Evolutionary conservation across 2,329 filamentous ascomycete species (phyloP).

Genomic region (Capronia coronata): DNA sequence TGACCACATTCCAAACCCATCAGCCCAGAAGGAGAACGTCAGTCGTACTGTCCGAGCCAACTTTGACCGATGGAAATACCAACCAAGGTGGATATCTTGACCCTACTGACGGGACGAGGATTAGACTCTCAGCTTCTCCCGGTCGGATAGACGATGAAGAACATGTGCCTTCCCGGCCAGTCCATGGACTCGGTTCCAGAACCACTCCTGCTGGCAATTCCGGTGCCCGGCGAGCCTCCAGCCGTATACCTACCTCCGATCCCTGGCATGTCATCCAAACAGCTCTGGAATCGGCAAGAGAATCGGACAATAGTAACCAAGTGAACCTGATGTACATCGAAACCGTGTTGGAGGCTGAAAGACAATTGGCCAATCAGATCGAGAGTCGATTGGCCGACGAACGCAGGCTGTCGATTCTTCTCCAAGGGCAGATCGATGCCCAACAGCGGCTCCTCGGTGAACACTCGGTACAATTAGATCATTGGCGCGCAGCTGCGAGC

Average conservation of each 20-base stretch:
- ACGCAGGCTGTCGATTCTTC: conserved; percentile 21
- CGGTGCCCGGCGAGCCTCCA: conserved; percentile 8
- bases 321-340: conserved; percentile 23
- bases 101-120: conserved; percentile 33
- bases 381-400: conserved; percentile 26
- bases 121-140: conserved; percentile 39
- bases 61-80: conserved; percentile 5
- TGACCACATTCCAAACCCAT: conserved; percentile 16
- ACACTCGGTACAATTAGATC: conserved; percentile 9
- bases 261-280: conserved; percentile 26
- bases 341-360: conserved; percentile 23
- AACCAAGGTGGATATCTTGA: conserved; percentile 28
- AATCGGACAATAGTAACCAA: conserved; percentile 12
- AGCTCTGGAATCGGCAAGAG: conserved; percentile 21
- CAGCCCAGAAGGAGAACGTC: conserved; percentile 37
- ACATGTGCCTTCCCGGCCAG: conserved; percentile 6
- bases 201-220: conserved; percentile 1
- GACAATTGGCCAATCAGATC: conserved; percentile 22
- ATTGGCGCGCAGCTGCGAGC: conserved; percentile 10
- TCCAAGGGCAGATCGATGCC: conserved; percentile 25
- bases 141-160: conserved; percentile 34
- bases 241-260: conserved; percentile 20
- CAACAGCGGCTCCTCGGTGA: conserved; percentile 22
- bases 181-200: conserved; percentile 8
- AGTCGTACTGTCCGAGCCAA: conserved; percentile 37